phyloP scores from a whole-genome alignment of 352 stramenopile genomes.

The Phytopythium boreale region DNA sequence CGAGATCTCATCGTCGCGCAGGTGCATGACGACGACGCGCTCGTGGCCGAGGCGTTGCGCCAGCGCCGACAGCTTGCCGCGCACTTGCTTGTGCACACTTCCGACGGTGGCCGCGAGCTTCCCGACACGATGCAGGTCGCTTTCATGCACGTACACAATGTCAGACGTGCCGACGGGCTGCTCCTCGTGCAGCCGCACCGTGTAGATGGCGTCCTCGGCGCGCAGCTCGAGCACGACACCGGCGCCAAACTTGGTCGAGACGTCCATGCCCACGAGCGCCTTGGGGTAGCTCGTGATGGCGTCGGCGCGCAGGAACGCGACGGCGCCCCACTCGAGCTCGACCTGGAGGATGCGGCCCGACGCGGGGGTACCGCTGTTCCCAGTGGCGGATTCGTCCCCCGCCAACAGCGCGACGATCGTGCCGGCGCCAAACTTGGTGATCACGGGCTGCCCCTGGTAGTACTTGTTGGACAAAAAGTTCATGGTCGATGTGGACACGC shows the following conservation, averaged over 20 bases:
- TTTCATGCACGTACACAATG: constrained; percentile 73
- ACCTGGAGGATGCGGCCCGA: constrained; percentile 47
- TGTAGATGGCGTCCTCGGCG: constrained; percentile 70
- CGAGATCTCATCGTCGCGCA: constrained; percentile 40
- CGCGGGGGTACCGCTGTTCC: constrained; percentile 48
- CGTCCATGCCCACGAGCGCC: constrained; percentile 67
- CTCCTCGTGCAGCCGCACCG: constrained; percentile 51
- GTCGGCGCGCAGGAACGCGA: constrained; percentile 50
- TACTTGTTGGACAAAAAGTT: constrained; percentile 70
- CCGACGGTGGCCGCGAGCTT: constrained; percentile 41
- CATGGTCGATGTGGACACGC: constrained; percentile 38
- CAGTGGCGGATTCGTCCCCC: constrained; percentile 28
- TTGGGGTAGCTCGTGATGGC: constrained; percentile 73
- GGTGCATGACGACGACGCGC: constrained; percentile 33
- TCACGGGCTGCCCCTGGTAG: constrained; percentile 67
- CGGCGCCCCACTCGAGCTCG: constrained; percentile 61
- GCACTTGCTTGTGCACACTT: constrained; percentile 47
- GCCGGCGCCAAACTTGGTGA: constrained; percentile 64
- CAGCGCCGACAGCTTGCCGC: constrained; percentile 45
- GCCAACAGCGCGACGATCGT: constrained; percentile 57
- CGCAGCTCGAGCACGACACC: constrained; percentile 64
- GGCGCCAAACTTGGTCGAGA: constrained; percentile 72
- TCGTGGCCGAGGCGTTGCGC: constrained; percentile 28
- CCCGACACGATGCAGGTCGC: constrained; percentile 47
- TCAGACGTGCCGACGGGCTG: constrained; percentile 47